Evolutionary conservation across 768 basidiomycete species (phyloP).

Genomic region (Termitomyces heimii): DNA sequence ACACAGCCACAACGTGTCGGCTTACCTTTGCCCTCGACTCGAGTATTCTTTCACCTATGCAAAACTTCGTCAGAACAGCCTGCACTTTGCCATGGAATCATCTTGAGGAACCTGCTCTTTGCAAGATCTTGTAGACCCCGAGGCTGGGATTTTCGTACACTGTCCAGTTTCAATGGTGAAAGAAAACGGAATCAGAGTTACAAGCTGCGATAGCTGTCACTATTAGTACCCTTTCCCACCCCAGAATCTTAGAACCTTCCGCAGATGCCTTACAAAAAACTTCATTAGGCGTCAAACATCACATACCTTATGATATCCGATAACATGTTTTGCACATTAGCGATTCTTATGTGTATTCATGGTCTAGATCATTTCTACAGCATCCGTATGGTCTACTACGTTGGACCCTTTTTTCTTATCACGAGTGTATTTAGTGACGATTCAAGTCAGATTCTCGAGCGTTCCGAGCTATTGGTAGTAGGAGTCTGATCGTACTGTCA

Average conservation of each 20-base stretch:
- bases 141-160: not conserved
- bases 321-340: too few relatives aligned
- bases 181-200: not conserved
- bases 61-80: too few relatives aligned
- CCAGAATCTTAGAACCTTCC: not conserved
- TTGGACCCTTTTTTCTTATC: not conserved
- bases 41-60: too few relatives aligned
- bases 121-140: not conserved
- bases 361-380: not conserved
- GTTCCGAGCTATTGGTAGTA: too few relatives aligned
- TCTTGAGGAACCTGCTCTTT: not conserved
- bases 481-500: too few relatives aligned
- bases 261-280: not conserved
- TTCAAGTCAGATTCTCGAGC: too few relatives aligned
- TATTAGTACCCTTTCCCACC: not conserved
- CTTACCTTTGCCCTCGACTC: too few relatives aligned
- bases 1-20: not conserved
- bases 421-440: not conserved
- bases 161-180: too few relatives aligned
- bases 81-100: too few relatives aligned
- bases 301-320: too few relatives aligned
- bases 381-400: not conserved
- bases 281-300: too few relatives aligned
- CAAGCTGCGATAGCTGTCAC: not conserved
- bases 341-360: too few relatives aligned